Percentiles rank a stretch among this genome's conserved stretches.
These are phyloP conservation scores for Leptographium lundbergii DNA, from an alignment of 2,329 filamentous ascomycete genomes.

Conservation along the genomic window DNA sequence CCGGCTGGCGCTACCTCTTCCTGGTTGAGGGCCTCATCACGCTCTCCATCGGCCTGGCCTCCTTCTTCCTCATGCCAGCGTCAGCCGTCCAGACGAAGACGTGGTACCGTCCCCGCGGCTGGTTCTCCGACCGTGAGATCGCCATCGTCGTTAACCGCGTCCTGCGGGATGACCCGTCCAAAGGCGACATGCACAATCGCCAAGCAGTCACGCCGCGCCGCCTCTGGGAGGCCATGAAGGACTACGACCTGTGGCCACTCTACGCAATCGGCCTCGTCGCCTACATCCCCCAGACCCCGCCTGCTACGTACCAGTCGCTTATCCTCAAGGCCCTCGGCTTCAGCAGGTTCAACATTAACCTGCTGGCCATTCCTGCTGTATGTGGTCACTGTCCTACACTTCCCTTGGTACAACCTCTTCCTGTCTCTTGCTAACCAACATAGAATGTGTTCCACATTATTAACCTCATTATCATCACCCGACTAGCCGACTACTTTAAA, in stretches of 20 bases:
- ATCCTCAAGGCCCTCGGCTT: slow-evolving; percentile 44
- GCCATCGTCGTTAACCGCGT: slow-evolving; percentile 47
- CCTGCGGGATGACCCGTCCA: slow-evolving; percentile 45
- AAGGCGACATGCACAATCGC: slow-evolving; percentile 48
- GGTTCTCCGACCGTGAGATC: slow-evolving; percentile 45
- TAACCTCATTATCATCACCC: slow-evolving; percentile 31
- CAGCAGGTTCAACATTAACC: slow-evolving; percentile 45
- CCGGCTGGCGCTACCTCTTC: slow-evolving; percentile 36
- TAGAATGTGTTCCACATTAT: slow-evolving; percentile 37
- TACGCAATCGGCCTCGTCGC: slow-evolving; percentile 41
- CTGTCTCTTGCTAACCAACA: background rate
- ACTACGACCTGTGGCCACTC: slow-evolving; percentile 22
- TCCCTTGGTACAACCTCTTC: background rate
- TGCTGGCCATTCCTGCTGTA: slow-evolving; percentile 42
- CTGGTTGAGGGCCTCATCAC: slow-evolving; percentile 42
- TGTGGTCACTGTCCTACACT: slow-evolving; percentile 6
- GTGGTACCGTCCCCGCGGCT: slow-evolving; percentile 40
- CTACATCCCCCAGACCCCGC: slow-evolving; percentile 36
- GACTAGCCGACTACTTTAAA: slow-evolving; percentile 36
- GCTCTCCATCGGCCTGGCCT: slow-evolving; percentile 34
- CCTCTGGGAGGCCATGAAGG: slow-evolving; percentile 37
- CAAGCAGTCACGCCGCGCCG: slow-evolving; percentile 35
- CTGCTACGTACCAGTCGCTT: slow-evolving; percentile 43
- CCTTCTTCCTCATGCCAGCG: slow-evolving; percentile 42
- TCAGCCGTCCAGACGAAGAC: slow-evolving; percentile 37